Base-by-base conservation (phyloP, 768 basidiomycete genomes). In the Naganishia vishniacii region DNA sequence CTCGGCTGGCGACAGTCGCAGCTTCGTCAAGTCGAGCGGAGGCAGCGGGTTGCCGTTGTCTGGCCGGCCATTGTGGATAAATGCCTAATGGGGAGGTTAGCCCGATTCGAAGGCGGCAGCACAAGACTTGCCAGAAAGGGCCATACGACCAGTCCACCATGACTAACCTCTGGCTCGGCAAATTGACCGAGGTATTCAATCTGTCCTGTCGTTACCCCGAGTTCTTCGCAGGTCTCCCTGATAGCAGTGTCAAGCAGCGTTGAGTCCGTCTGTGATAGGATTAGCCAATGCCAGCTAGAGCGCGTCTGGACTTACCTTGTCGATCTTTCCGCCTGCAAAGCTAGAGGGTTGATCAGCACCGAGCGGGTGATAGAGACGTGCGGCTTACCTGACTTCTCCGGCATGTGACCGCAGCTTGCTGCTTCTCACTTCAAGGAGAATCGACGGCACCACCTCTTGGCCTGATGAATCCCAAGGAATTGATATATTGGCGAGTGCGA, bases 241-340 rank as follows among this genome's bases (percentile, higher is more conserved):
- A 68, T 20, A 18, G 67, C 67, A 13, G 67, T 68, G 11, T 48
- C 42, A 29, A 62, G 62, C 11, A 67, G 40, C n/a, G 65, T 62
- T 5, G 4, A 4, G 32, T 67, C 65, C 15, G 49, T 47, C 65
- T 66, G 47, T 28, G 16, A 13, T 3, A n/a, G n/a, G n/a, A n/a
- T n/a, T n/a, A n/a, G 58, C 4, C 2, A 58, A 16, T n/a, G 45
- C 29, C 20, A 59, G 16, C 45, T 48, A 37, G 6, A 16, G 29
- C 9, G 32, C 6, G 37, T 11, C 11, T 18, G 23, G 11, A 64
- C 72, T 59, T 45, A 72, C 75, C 9, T 66, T 28, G 48, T 77
- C 75, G 12, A 62, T 49, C 59, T 75, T 75, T 2, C 75, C 75
- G n/a, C 75, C 75, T 41, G 75, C 73, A 61, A 77, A 77, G 68